Conservation (phyloP, 202 grass and related monocot species). For the Zoysia matrella region DNA sequence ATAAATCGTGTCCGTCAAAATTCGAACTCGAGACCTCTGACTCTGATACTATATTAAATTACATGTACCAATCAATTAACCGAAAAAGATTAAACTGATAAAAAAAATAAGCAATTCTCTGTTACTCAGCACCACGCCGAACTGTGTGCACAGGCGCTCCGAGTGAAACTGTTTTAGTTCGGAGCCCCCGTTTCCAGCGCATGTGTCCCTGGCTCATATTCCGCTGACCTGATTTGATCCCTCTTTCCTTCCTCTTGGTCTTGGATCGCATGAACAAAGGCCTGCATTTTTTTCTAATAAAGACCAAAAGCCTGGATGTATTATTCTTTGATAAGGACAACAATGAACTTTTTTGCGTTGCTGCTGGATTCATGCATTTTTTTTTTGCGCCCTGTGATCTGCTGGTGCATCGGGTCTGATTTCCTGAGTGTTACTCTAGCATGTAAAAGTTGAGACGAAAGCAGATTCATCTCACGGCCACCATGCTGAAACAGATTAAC, state of each 20-base stretch:
- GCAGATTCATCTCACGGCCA: no score
- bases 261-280: slow-evolving; percentile 42
- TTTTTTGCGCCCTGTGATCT: neutral
- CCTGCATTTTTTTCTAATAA: neutral
- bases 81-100: no score
- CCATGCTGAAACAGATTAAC: no score
- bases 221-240: neutral
- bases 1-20: no score
- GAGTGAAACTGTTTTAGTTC: neutral
- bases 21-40: no score
- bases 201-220: neutral
- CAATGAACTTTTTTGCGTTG: slow-evolving; percentile 10
- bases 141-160: neutral
- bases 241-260: neutral
- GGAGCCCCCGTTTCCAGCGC: neutral
- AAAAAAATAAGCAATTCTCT: no score
- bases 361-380: neutral
- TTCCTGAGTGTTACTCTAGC: no score
- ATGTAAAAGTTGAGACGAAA: no score
- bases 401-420: no score
- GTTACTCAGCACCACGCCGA: no score
- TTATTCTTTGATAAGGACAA: slow-evolving; percentile 35
- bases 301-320: slow-evolving; percentile 18
- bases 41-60: no score
- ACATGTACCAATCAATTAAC: no score